Conservation (phyloP, 768 basidiomycete genomes). For the Clitopilus passeckerianus region DNA sequence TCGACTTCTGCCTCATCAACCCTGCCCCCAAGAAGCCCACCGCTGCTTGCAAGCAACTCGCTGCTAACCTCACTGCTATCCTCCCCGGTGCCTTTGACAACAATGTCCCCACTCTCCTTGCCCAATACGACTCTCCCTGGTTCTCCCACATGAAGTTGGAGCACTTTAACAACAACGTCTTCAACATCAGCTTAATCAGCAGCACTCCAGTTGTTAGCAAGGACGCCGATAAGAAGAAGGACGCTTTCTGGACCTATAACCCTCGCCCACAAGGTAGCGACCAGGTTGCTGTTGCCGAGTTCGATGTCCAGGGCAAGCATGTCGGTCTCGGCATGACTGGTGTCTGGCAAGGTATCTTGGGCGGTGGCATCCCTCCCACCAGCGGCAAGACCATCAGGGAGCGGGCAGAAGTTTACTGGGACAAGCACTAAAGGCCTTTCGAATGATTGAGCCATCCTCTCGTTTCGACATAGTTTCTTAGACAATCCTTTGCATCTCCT, state of each 20-base stretch:
- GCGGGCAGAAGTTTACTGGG: not conserved
- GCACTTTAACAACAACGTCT: slow-evolving; percentile 19
- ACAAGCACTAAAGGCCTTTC: not conserved
- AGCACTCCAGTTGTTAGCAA: not conserved
- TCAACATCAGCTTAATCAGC: slow-evolving; percentile 11
- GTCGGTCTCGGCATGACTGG: not conserved
- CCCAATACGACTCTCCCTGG: slow-evolving; percentile 12
- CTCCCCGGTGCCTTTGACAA: slow-evolving; percentile 15
- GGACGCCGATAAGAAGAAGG: not conserved
- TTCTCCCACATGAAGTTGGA: slow-evolving; percentile 13
- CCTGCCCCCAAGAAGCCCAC: slow-evolving; percentile 5
- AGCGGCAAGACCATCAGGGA: not conserved
- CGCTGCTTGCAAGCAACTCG: slow-evolving; percentile 9
- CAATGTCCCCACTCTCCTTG: slow-evolving; percentile 17
- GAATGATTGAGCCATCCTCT: not conserved
- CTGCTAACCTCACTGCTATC: slow-evolving; percentile 10
- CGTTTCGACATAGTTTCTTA: not conserved
- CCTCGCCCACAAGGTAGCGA: not conserved
- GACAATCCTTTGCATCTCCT: not conserved
- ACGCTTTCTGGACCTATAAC: not conserved
- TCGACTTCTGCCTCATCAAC: slow-evolving; percentile 14
- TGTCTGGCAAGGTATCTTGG: not conserved
- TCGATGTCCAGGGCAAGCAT: not conserved
- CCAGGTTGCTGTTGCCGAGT: not conserved
- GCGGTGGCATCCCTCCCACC: not conserved